These are phyloP conservation scores for Tephrocybe sp. DNA, from an alignment of 768 basidiomycete genomes.

Conservation along the genomic window DNA sequence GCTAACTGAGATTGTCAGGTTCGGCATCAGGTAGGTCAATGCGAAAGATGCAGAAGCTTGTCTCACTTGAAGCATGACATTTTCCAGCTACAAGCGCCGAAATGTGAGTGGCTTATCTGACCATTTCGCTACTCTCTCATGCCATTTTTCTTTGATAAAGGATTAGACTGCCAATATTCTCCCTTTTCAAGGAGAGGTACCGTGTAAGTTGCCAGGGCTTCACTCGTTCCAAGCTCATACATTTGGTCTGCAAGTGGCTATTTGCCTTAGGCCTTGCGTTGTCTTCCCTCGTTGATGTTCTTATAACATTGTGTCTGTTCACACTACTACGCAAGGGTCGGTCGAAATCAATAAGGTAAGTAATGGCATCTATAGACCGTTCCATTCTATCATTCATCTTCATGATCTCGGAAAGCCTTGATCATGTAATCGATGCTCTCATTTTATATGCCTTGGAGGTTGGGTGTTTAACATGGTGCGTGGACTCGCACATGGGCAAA, in stretches of 20 bases:
- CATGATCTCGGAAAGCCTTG: slow-evolving; percentile 23
- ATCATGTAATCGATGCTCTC: slow-evolving; percentile 36
- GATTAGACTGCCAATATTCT: slow-evolving; percentile 20
- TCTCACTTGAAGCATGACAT: not conserved
- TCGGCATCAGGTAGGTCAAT: slow-evolving; percentile 15
- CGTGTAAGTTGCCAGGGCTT: slow-evolving; percentile 12
- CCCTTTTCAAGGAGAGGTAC: slow-evolving; percentile 18
- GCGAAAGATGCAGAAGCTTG: too few relatives aligned
- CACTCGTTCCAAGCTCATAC: not conserved
- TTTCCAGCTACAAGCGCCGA: slow-evolving; percentile 21
- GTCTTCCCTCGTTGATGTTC: slow-evolving; percentile 38
- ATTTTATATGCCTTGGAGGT: slow-evolving; percentile 44
- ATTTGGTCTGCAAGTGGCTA: slow-evolving; percentile 38
- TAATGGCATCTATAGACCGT: not conserved
- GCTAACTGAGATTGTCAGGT: slow-evolving; percentile 1
- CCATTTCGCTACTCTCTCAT: not conserved
- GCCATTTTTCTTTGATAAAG: slow-evolving; percentile 12
- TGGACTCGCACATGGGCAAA: not conserved
- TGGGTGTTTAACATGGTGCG: slow-evolving; percentile 38
- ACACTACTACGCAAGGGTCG: slow-evolving; percentile 30
- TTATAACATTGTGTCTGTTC: slow-evolving; percentile 27
- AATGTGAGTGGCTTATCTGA: slow-evolving; percentile 16
- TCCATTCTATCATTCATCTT: too few relatives aligned
- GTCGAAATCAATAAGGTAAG: slow-evolving; percentile 28
- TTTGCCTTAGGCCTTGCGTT: slow-evolving; percentile 45